These are phyloP conservation scores for Talaromyces sp. DNA, from an alignment of 2,329 filamentous ascomycete species.

Conservation along the genomic window DNA sequence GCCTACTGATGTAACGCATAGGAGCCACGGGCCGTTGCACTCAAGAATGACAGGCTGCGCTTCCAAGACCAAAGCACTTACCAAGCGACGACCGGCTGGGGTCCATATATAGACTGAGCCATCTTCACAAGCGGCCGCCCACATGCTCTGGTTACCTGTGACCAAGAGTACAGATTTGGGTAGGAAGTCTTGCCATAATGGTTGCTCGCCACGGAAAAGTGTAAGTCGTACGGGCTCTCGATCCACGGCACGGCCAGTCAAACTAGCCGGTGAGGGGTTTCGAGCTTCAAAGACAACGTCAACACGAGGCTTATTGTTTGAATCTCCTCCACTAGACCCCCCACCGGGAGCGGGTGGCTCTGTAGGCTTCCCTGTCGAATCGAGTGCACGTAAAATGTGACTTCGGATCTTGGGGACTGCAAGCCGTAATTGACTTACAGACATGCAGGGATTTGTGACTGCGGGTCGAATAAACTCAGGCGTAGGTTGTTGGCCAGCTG, in stretches of 20 bases:
- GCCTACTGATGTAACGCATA: constrained; percentile 86
- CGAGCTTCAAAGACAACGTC: constrained; percentile 84
- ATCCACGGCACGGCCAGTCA: constrained; percentile 62
- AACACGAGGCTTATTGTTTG: constrained; percentile 57
- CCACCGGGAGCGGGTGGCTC: constrained; percentile 40
- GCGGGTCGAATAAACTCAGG: constrained; percentile 88
- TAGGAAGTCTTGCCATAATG: constrained; percentile 92
- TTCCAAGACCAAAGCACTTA: constrained; percentile 85
- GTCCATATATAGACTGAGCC: constrained; percentile 90
- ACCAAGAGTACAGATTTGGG: constrained; percentile 85
- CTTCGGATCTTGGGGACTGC: constrained; percentile 84
- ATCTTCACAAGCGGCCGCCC: constrained; percentile 91
- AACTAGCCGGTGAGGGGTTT: constrained; percentile 68
- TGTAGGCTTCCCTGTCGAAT: constrained; percentile 53
- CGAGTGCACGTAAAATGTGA: constrained; percentile 79
- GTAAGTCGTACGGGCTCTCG: constrained; percentile 84
- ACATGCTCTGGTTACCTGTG: constrained; percentile 87
- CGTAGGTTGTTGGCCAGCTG: constrained; percentile 65
- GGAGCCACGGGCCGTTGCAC: constrained; percentile 82
- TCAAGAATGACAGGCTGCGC: constrained; percentile 93
- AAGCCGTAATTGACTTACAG: constrained; percentile 79
- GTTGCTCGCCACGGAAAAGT: constrained; percentile 75
- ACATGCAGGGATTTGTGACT: constrained; percentile 78
- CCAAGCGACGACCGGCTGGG: constrained; percentile 80
- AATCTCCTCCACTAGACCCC: constrained; percentile 35